Evolutionary conservation across 495 filamentous ascomycete species (phyloP).

Genomic region (Ramalina peruviana): DNA sequence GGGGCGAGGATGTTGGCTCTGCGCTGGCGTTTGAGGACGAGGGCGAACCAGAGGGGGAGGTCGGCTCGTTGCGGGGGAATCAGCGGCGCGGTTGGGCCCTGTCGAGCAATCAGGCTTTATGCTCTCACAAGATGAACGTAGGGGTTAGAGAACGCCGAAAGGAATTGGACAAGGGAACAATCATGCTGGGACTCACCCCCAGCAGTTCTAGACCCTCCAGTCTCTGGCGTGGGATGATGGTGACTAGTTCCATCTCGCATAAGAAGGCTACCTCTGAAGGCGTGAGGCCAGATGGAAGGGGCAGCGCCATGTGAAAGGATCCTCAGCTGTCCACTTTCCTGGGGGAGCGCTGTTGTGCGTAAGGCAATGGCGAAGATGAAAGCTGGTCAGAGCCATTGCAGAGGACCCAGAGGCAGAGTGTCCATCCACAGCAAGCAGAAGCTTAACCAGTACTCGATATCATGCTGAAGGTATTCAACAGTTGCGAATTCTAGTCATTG

Average conservation of each 20-base stretch:
- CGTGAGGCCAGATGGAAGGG: conserved; percentile 67
- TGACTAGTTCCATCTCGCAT: conserved; percentile 93
- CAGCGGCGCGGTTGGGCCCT: conserved; percentile 69
- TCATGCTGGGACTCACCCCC: conserved; percentile 43
- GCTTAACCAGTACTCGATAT: too few species aligned
- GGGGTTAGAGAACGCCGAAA: too few species aligned
- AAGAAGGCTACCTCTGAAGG: conserved; percentile 87
- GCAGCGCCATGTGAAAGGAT: conserved; percentile 54
- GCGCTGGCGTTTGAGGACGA: conserved; percentile 87
- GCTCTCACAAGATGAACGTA: too few species aligned
- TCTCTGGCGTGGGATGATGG: conserved; percentile 79
- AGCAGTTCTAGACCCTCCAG: conserved; percentile 76
- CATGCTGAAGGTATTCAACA: too few species aligned
- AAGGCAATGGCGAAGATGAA: too few species aligned
- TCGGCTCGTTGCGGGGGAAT: conserved; percentile 67
- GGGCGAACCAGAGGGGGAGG: conserved; percentile 90
- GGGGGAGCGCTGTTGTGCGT: too few species aligned
- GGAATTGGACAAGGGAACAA: too few species aligned
- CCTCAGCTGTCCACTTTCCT: too few species aligned
- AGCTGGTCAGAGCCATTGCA: too few species aligned
- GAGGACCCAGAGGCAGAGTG: too few species aligned
- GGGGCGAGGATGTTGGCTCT: conserved; percentile 89
- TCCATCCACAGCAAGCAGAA: too few species aligned
- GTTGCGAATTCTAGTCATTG: too few species aligned
- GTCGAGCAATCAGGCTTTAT: not conserved